Evolutionary conservation across 1,284 basidiomycete species (phyloP), one percentile per base, ranked within the genome.

Genomic region (Pseudozyma thailandica): DNA sequence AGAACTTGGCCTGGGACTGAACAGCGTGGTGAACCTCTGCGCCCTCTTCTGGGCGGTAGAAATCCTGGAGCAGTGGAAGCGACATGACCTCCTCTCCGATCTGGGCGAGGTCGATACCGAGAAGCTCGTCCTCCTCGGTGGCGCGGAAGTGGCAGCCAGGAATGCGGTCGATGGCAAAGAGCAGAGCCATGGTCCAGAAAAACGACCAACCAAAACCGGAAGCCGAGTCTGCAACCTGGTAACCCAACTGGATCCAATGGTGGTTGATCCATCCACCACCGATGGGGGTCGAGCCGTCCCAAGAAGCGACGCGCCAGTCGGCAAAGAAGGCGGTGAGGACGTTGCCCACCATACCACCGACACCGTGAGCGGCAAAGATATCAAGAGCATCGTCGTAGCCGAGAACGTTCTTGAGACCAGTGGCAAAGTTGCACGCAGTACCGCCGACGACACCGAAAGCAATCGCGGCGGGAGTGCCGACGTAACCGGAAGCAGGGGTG

Each of bases 61-160:
- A 60, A 41, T 66, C 63, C 49, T 59, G 48, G 1, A 60, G 48
- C 20, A 66, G 27, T 15, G 66, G 66, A 28, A 63, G 20, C 25
- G 44, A 42, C 39, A 57, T 50, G 13, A 70, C 66, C 62, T 79
- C 77, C 65, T 97, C 94, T 77, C 94, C 94, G 86, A 96, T 90
- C 85, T 94, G 92, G 13, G 90, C 88, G 79, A 96, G 92, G 83
- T 98, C 95, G 68, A 96, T 90, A 68, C 95, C 95, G 59, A 97
- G 85, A 63, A 94, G 90, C 86, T 98, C 94, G 28, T 89, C 88
- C 72, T 93, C 91, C 75, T 95, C 93, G 28, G 86, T 84, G 18
- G 88, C 87, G 60, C 93, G 90, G 45, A 98, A 88, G 53, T 90
- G 87, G 64, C 92, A 86, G 68, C 89, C 90, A 3, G 95, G 95